Evolutionary conservation across 345 rosid species (phyloP).

Genomic region (Erysimum cheiranthoides): DNA sequence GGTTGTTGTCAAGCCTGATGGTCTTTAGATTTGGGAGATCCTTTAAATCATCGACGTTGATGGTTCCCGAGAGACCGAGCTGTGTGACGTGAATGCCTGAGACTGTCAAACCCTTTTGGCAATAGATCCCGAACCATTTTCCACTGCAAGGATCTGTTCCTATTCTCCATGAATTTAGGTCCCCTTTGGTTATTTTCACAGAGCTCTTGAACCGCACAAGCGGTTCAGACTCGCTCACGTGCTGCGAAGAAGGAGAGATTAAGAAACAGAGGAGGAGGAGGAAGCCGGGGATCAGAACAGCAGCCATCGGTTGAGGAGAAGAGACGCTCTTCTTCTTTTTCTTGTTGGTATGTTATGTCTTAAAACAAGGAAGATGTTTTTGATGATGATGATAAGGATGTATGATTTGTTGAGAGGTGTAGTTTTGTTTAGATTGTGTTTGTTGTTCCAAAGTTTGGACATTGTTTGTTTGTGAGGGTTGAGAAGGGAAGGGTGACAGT

Average conservation of each 20-base stretch:
- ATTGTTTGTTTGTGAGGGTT: slow-evolving; percentile 44
- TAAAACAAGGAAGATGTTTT: slow-evolving; percentile 4
- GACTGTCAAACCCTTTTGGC: slow-evolving; percentile 52
- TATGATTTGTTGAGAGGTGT: slow-evolving; percentile 19
- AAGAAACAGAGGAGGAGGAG: slow-evolving; percentile 25
- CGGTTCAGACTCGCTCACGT: slow-evolving; percentile 38
- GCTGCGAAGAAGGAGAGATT: slow-evolving; percentile 42
- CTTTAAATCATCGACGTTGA: slow-evolving; percentile 56
- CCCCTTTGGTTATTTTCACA: slow-evolving; percentile 42
- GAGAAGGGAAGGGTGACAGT: slow-evolving; percentile 18
- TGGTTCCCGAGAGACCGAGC: slow-evolving; percentile 60
- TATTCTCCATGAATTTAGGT: slow-evolving; percentile 62
- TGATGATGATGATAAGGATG: slow-evolving; percentile 25
- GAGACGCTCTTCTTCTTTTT: slow-evolving; percentile 34
- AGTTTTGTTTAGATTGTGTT: slow-evolving; percentile 39
- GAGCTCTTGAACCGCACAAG: slow-evolving; percentile 42
- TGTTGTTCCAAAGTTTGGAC: slow-evolving; percentile 41
- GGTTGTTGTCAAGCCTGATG: slow-evolving; percentile 62
- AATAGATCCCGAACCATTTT: slow-evolving; percentile 69
- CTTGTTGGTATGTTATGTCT: slow-evolving; percentile 26
- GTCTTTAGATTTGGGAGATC: slow-evolving; percentile 54
- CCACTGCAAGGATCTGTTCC: slow-evolving; percentile 61
- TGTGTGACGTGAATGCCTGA: slow-evolving; percentile 64
- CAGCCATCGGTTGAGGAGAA: slow-evolving; percentile 43
- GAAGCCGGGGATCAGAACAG: slow-evolving; percentile 24